Evolutionary conservation across 805 yeast species (phyloP).

Genomic region (Saccharomycopsis fermentans): DNA sequence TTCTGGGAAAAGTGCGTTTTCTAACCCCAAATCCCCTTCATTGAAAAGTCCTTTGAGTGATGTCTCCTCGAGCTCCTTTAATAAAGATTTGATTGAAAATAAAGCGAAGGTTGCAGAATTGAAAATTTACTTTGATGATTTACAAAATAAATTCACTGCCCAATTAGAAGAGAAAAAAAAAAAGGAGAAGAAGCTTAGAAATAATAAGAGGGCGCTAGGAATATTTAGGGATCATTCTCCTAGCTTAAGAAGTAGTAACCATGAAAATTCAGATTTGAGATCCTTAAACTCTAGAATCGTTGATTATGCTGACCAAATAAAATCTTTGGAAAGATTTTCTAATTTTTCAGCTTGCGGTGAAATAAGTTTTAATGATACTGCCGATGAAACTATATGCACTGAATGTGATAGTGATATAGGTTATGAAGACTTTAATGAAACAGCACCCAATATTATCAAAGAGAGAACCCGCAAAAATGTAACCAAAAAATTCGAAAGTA

Average conservation of each 20-base stretch:
- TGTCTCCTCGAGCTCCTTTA: neutral
- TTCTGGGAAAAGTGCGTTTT: neutral
- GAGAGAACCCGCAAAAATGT: neutral
- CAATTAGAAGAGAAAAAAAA: constrained; percentile 88
- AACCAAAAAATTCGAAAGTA: neutral
- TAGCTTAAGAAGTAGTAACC: neutral
- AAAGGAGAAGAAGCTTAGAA: constrained; percentile 49
- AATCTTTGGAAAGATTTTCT: neutral
- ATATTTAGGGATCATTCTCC: neutral
- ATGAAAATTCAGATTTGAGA: neutral
- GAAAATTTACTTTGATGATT: constrained; percentile 58
- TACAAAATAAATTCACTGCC: constrained; percentile 65
- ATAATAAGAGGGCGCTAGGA: neutral
- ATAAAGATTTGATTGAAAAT: constrained; percentile 4
- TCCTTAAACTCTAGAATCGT: neutral
- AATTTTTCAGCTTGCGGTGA: neutral
- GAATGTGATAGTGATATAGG: neutral
- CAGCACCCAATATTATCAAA: neutral
- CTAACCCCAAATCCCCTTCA: constrained; percentile 1
- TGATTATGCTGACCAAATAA: neutral
- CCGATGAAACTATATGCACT: neutral
- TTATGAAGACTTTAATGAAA: neutral
- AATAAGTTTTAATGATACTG: neutral
- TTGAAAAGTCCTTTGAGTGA: constrained; percentile 1
- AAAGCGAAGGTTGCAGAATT: constrained; percentile 43